Evolutionary conservation across 2,329 filamentous ascomycete species (phyloP).

Genomic region (Iodosphaeria phyllophila): DNA sequence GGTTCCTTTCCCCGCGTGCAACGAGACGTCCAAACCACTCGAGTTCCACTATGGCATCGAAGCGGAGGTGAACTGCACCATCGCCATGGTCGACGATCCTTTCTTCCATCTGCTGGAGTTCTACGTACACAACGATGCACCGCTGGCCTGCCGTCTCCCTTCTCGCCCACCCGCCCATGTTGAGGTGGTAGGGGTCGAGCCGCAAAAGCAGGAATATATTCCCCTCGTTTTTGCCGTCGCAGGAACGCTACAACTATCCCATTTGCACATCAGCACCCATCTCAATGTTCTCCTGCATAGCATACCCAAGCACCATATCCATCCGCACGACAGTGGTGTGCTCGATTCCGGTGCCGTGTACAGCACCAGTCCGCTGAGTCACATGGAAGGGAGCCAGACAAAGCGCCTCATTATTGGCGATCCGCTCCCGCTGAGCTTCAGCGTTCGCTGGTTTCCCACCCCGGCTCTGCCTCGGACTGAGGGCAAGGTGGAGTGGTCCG

Average conservation of each 20-base stretch:
- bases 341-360: slow-evolving; percentile 81
- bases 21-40: slow-evolving; percentile 68
- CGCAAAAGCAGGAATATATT: slow-evolving; percentile 43
- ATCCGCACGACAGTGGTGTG: slow-evolving; percentile 53
- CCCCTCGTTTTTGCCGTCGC: slow-evolving; percentile 78
- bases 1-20: slow-evolving; percentile 77
- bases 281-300: slow-evolving; percentile 77
- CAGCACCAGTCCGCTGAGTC: slow-evolving; percentile 53
- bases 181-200: slow-evolving; percentile 32
- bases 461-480: slow-evolving; percentile 51
- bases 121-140: slow-evolving; percentile 94
- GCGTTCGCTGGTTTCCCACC: slow-evolving; percentile 72
- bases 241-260: slow-evolving; percentile 72
- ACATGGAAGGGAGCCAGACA: slow-evolving; percentile 30
- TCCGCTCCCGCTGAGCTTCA: slow-evolving; percentile 58
- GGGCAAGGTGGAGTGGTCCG: slow-evolving; percentile 44
- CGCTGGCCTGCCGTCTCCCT: slow-evolving; percentile 77
- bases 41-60: slow-evolving; percentile 76
- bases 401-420: slow-evolving; percentile 75
- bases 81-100: slow-evolving; percentile 56
- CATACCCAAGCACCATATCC: slow-evolving; percentile 40
- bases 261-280: slow-evolving; percentile 77
- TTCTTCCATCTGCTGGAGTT: slow-evolving; percentile 88
- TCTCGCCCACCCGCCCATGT: slow-evolving; percentile 46
- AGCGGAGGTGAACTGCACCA: slow-evolving; percentile 67